Evolutionary conservation across 1,139 yeast species (phyloP), one percentile per base, ranked within the genome.

Genomic region (Pichia sp.): DNA sequence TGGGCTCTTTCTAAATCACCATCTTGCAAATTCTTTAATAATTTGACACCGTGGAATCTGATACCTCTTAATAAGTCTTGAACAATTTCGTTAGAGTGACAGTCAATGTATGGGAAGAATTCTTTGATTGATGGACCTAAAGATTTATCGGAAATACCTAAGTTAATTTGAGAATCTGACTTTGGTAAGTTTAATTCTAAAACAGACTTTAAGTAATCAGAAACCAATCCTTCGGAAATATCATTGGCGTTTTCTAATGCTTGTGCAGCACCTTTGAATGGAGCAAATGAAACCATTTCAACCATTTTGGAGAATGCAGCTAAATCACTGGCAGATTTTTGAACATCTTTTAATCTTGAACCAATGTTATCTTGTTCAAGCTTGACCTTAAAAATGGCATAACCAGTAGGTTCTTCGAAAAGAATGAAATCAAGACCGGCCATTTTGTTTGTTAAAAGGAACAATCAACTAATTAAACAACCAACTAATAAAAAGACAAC

Each of bases 1-100:
- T 94, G 98, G 43, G 98, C 98, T 71, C 95, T 82, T 72, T 90
- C 97, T 55, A 90, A 73, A 66, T 94, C 98, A 62, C 97, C 97
- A 43, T 83, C 84, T 67, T 90, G 95, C 61, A 92, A 77, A 57
- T 88, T 94, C 71, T 90, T 87, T 62, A 92, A 77, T 59, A 94
- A 72, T 69, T 92, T 92, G 61, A 78, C 76, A 55, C 95, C 95
- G 62, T 85, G 95, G 55, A 78, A 78, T 75, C 98, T 85, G 61
- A 94, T 77, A 57, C 97, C 98, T 75, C 98, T 85, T 59, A 92
- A 73, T 64, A 92, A 75, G 66, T 92, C 98, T 71, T 92, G 97
- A 43, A 84, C 96, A 55, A 87, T 79, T 66, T 92, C 98, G 61
- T 81, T 85, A 44, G 96, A 79, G 55, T 85, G 77, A 69, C 95